Evolutionary conservation across 768 basidiomycete species (phyloP), one percentile per base, ranked within the genome.

Genomic region (Mycena indigotica): DNA sequence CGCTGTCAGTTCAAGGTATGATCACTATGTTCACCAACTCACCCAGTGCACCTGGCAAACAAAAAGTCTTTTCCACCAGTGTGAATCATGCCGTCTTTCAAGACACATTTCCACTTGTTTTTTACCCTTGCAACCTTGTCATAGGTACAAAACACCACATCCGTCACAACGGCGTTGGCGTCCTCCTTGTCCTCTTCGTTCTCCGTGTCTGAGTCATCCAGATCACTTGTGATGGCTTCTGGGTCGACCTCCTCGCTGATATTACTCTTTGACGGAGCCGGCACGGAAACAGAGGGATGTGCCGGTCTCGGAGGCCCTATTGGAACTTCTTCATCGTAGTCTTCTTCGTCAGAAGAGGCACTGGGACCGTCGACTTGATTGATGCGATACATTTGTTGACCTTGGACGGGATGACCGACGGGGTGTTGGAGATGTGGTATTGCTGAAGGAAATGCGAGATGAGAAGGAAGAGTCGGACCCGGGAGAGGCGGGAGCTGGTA

Each of bases 81-180:
- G 54, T 86, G 84, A 55, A 90, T 84, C 80, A 91, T 84, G 2
- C 90, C 89, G 57, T 91, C 89, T 72, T 88, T 88, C 50, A 92
- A 80, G n/a, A 87, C 83, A 56, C 87, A 87, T 76, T 91, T 91
- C 89, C 90, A 91, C 76, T 91, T 92, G 76, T 90, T 91, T 75
- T 91, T 92, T 38, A 90, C 89, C 28, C 90, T 77, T 54, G 87
- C 87, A 32, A 91, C 88, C 82, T 91, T 92, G 67, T 91, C 90
- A 62, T 89, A 91, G 12, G 89, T 87, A 67, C 90, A 91, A 62
- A 89, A 88, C 49, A 91, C 86, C 24, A 91, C 84, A 65, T 91
- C 89, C 0, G 77, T 78, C 32, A 85, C 79, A 6, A 74, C 19
- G 41, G 16, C 75, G 30, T 75, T 74, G 0, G 75, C 76, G 4